Base-by-base conservation (phyloP, 306 rosid species). In the Fragaria iinumae region DNA sequence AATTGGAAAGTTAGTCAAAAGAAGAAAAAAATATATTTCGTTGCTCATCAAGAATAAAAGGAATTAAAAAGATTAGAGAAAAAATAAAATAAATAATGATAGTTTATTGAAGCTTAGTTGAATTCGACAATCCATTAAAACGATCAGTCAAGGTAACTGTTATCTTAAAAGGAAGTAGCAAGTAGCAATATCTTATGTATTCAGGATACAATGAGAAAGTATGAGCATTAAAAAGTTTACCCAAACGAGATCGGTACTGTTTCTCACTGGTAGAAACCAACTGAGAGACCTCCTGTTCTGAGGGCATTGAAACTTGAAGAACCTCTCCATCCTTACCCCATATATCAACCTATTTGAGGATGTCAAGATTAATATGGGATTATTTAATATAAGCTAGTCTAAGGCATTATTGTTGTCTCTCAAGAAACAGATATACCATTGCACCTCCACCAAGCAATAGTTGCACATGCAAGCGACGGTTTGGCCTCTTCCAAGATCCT, bases 241-340 rank as follows among this genome's bases (percentile, higher is more conserved):
- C 96, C 80, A 90, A 59, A 43, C 67, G 83, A 67, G 80, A 76
- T 85, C 52, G 86, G 83, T 77, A 78, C 41, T 84, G 88, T 87
- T 84, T 82, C 88, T 88, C 85, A 72, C 93, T 80, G 36, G 87
- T 55, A 75, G 93, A 86, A 70, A 90, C 88, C 77, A 94, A 76
- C 84, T 87, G 79, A 53, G 80, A 74, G 44, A 85, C 91, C 84
- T 94, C 89, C 79, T 85, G 85, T 77, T 89, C 88, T n/a, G 93
- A 88, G 75, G 97, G 97, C 83, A 89, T 72, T 21, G 5, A 60
- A 62, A 93, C 82, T 83, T 85, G 86, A 88, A 89, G 71, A 83
- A 76, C 88, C 80, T 93, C 96, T 78, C 96, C 98, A 84, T 94
- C 98, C 73, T 73, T 83, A 74, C 93, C 96, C 93, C 96, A 79